These are phyloP conservation scores for Linum lewisii DNA, from an alignment of 345 rosid species.

Conservation along the genomic window DNA sequence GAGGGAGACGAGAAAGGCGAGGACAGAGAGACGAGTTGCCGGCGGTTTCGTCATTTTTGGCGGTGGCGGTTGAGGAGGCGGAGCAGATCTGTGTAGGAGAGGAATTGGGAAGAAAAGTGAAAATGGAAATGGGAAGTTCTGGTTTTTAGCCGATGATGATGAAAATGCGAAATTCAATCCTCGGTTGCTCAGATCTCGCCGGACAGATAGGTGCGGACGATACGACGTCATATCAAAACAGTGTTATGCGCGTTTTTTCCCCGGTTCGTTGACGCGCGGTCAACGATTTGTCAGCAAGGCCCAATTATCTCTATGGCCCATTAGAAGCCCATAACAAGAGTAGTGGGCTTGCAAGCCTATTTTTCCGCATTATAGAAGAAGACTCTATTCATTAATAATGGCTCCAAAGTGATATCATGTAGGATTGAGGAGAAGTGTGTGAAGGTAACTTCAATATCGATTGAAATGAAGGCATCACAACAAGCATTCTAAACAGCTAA, in stretches of 20 bases:
- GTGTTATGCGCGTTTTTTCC: not conserved
- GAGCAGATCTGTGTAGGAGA: too few relatives aligned
- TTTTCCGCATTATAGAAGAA: too few relatives aligned
- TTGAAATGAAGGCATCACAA: too few relatives aligned
- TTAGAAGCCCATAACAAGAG: too few relatives aligned
- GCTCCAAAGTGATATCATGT: too few relatives aligned
- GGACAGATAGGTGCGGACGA: not conserved
- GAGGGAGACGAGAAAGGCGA: not conserved
- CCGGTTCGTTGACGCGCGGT: not conserved
- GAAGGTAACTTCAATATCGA: too few relatives aligned
- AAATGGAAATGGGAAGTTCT: not conserved
- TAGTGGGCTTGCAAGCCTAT: too few relatives aligned
- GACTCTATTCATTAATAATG: too few relatives aligned
- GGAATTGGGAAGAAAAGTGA: not conserved
- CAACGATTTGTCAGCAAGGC: not conserved
- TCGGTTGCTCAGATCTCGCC: not conserved
- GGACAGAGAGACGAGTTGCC: conserved; percentile 3
- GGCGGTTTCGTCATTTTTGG: conserved; percentile 37
- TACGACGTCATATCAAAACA: not conserved
- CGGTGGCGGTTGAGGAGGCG: not conserved
- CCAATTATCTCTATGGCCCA: not conserved
- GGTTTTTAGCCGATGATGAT: not conserved
- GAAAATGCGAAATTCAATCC: not conserved
- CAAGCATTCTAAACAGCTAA: too few relatives aligned
- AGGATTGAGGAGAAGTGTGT: too few relatives aligned